These are phyloP conservation scores for Rhododendron mucronatum DNA, from an alignment of 148 eudicot species.

Conservation along the genomic window DNA sequence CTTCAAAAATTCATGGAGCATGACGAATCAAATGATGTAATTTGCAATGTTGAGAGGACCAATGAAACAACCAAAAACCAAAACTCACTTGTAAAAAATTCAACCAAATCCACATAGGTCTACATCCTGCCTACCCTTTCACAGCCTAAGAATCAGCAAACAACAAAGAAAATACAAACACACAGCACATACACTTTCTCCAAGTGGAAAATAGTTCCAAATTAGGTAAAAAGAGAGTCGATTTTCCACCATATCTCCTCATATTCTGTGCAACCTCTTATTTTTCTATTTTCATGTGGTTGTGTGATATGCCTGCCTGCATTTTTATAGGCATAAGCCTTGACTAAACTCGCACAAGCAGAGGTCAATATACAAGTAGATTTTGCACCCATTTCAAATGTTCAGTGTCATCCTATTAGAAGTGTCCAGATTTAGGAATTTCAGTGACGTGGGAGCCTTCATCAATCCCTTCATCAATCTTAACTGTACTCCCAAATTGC, in stretches of 20 bases:
- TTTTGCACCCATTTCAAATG: constrained; percentile 4
- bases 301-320: background rate
- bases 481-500: background rate
- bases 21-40: constrained; percentile 13
- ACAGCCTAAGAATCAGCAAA: background rate
- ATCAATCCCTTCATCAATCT: background rate
- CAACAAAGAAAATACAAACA: background rate
- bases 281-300: background rate
- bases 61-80: background rate
- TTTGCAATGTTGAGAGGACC: constrained; percentile 6
- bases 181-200: background rate
- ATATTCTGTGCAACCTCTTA: background rate
- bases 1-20: constrained; percentile 12
- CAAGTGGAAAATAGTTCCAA: constrained; percentile 9
- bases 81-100: background rate
- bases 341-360: background rate
- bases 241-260: constrained; percentile 3
- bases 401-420: background rate
- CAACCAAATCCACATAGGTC: background rate
- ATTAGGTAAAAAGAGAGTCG: constrained; percentile 9
- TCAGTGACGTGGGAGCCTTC: background rate
- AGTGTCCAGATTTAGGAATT: background rate
- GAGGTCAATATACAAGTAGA: background rate
- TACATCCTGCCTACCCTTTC: background rate
- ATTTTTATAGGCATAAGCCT: background rate